Evolutionary conservation across 73 alveolate genomes (phyloP).

Genomic region (Symbiodinium pilosum): DNA sequence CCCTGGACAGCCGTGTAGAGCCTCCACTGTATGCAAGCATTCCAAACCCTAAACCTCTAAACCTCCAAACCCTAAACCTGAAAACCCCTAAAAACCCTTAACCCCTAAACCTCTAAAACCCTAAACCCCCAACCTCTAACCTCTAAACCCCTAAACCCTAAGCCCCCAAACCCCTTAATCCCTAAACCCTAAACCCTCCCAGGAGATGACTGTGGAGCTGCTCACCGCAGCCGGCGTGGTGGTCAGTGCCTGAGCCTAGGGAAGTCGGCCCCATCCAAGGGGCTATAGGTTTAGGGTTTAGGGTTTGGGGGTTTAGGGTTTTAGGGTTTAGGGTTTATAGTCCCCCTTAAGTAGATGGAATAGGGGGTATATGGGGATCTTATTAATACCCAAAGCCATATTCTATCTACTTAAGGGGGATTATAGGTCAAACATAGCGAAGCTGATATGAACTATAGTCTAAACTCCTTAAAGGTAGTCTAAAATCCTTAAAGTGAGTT

Average conservation of each 20-base stretch:
- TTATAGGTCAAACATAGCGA: too few relatives aligned
- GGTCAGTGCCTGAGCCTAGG: neutral
- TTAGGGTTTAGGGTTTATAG: neutral
- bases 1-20: slow-evolving; percentile 67
- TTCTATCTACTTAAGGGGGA: too few relatives aligned
- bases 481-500: too few relatives aligned
- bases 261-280: too few relatives aligned
- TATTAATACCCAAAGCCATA: too few relatives aligned
- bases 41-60: too few relatives aligned
- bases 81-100: neutral
- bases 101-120: neutral
- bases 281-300: neutral
- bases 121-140: neutral
- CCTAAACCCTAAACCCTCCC: neutral
- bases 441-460: too few relatives aligned
- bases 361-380: too few relatives aligned
- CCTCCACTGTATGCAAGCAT: too few relatives aligned
- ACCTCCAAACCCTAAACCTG: too few relatives aligned
- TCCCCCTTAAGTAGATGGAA: too few relatives aligned
- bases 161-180: neutral
- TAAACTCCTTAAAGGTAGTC: too few relatives aligned
- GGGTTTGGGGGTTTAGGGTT: neutral
- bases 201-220: neutral
- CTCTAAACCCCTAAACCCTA: neutral
- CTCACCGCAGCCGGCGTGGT: neutral